Conservation (phyloP, 495 filamentous ascomycete species). For the Trichoderma asperelloides region DNA sequence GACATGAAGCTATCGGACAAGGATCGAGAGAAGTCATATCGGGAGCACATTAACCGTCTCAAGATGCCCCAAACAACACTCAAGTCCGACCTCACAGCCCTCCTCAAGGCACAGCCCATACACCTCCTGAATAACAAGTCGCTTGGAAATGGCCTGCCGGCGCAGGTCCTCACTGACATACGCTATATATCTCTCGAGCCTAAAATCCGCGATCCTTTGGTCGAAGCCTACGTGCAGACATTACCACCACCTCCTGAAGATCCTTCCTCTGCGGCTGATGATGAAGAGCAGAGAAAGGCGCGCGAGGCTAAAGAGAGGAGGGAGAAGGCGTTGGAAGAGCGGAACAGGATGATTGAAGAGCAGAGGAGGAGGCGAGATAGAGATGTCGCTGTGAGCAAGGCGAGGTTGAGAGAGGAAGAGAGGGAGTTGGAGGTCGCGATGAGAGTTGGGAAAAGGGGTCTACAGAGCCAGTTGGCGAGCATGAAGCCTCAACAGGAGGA, state of each 20-base stretch:
- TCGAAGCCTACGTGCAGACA: slow-evolving; percentile 67
- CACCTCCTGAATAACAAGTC: slow-evolving; percentile 58
- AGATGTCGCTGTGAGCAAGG: slow-evolving; percentile 56
- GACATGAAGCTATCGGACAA: slow-evolving; percentile 69
- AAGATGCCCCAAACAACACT: slow-evolving; percentile 66
- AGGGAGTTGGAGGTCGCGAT: slow-evolving; percentile 71
- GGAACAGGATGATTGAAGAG: slow-evolving; percentile 63
- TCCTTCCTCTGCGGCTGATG: slow-evolving; percentile 43
- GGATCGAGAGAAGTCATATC: slow-evolving; percentile 83
- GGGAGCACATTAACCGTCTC: slow-evolving; percentile 71
- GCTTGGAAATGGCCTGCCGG: slow-evolving; percentile 54
- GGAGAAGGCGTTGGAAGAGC: slow-evolving; percentile 65
- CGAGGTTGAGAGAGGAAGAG: slow-evolving; percentile 64
- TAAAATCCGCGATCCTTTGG: slow-evolving; percentile 58
- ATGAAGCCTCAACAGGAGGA: neutral
- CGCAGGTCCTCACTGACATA: slow-evolving; percentile 61
- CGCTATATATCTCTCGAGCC: slow-evolving; percentile 73
- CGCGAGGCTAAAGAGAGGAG: slow-evolving; percentile 56
- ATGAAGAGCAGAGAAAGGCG: slow-evolving; percentile 51
- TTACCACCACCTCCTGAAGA: slow-evolving; percentile 56
- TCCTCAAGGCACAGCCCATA: slow-evolving; percentile 62
- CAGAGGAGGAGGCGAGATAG: slow-evolving; percentile 62
- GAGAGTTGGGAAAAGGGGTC: slow-evolving; percentile 62
- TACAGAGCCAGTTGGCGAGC: slow-evolving; percentile 50
- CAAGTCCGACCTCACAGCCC: slow-evolving; percentile 69